Conservation (phyloP, 164 flowering plant species). For the Stephania yunnanensis region DNA sequence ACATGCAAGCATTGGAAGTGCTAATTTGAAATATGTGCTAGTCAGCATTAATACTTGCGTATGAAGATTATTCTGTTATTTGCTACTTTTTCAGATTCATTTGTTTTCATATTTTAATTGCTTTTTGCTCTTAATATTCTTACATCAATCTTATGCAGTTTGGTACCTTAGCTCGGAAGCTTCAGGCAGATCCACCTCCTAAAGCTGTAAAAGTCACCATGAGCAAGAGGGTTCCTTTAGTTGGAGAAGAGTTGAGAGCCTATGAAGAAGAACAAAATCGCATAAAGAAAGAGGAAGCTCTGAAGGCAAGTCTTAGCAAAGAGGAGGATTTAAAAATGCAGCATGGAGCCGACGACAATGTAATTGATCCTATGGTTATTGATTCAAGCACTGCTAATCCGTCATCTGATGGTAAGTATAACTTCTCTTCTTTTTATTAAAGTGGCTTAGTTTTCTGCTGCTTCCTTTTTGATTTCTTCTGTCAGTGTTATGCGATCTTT, state of each 20-base stretch:
- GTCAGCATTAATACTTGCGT: background rate
- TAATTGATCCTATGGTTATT: slow-evolving; percentile 75
- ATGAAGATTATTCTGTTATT: background rate
- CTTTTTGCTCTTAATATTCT: slow-evolving; percentile 9
- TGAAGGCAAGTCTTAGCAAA: slow-evolving; percentile 70
- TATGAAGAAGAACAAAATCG: slow-evolving; percentile 97
- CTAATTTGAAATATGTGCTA: background rate
- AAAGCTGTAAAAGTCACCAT: slow-evolving; percentile 91
- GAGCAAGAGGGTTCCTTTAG: slow-evolving; percentile 87
- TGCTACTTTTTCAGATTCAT: background rate
- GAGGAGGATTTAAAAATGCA: slow-evolving; percentile 75
- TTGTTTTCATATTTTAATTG: background rate
- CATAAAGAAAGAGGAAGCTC: slow-evolving; percentile 75
- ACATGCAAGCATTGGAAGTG: background rate
- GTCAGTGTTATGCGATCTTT: background rate
- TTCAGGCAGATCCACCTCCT: slow-evolving; percentile 98
- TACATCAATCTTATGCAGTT: slow-evolving; percentile 41
- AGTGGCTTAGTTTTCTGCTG: background rate
- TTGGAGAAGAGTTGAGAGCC: slow-evolving; percentile 89
- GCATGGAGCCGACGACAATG: slow-evolving; percentile 40
- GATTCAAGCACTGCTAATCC: slow-evolving; percentile 36
- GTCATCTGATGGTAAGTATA: slow-evolving; percentile 55
- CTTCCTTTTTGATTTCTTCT: background rate
- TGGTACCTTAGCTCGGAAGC: slow-evolving; percentile 90
- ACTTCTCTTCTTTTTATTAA: background rate